These are phyloP conservation scores for Citeromyces hawaiiensis DNA, from an alignment of 1,139 yeast species.

Conservation along the genomic window DNA sequence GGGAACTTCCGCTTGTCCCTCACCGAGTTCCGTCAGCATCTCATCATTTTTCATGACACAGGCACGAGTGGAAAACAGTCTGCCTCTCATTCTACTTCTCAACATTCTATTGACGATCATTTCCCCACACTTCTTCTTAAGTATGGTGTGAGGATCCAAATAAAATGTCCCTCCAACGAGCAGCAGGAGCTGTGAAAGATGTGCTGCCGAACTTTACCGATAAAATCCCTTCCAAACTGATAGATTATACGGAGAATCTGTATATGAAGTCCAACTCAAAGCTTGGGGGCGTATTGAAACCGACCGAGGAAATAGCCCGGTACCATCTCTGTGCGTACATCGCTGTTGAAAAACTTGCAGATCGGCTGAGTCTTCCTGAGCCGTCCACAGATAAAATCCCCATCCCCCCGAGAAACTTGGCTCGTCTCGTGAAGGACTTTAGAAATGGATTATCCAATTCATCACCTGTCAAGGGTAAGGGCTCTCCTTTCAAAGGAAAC, in stretches of 20 bases:
- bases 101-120: conserved; percentile 2
- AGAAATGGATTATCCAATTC: conserved; percentile 16
- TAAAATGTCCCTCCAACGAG: neutral
- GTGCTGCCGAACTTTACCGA: neutral
- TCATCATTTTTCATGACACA: neutral
- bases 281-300: conserved; percentile 21
- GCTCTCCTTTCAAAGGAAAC: conserved; percentile 3
- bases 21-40: conserved; percentile 2
- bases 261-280: conserved; percentile 9
- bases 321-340: conserved; percentile 53
- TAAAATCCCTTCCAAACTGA: neutral
- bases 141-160: neutral
- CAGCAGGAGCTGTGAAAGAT: neutral
- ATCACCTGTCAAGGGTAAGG: conserved; percentile 5
- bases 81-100: neutral
- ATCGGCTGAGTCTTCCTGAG: conserved; percentile 28
- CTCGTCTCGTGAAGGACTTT: conserved; percentile 29
- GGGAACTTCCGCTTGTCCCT: conserved; percentile 16
- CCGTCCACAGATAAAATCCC: conserved; percentile 42
- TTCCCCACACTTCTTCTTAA: neutral
- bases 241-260: neutral
- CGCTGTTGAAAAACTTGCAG: conserved; percentile 36
- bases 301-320: conserved; percentile 46
- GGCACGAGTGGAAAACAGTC: neutral
- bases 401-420: conserved; percentile 33